Evolutionary conservation across 441 rosid species (phyloP), one percentile per base, ranked within the genome.

Genomic region (Bruguiera hainesii): DNA sequence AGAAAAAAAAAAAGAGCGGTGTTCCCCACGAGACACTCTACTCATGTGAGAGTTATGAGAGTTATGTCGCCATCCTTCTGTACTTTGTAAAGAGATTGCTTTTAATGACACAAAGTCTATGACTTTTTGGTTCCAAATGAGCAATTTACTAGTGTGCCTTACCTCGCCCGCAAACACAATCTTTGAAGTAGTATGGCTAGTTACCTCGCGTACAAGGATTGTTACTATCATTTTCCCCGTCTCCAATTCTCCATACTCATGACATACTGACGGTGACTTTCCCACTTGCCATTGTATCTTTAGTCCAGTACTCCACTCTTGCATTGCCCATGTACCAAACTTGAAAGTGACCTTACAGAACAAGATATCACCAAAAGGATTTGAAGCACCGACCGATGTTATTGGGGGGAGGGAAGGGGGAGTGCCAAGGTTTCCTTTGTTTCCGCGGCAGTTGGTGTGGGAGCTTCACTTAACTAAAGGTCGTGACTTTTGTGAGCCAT

Each of bases 261-360:
- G 48, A 65, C 63, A 29, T 21, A 65, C 71, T 57, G 59, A 57
- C 46, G 70, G 63, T 56, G 78, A 61, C 18, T 13, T 13, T 3
- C 48, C 18, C 65, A 28, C 64, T 73, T 71, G 74, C 75, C 70
- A 49, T 30, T 30, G 68, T 69, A 58, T 29, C 48, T 59, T 42
- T 0, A 10, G 46, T 37, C 46, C 35, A 30, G 42, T 35, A 8
- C 13, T 8, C 50, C 61, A 37, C 4, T 64, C 60, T 52, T 56
- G 56, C 56, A 25, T 37, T 37, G 26, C 35, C 60, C 62, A 11
- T 39, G 48, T 13, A 53, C 11, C n/a, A 68, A 51, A 7, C 42
- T 42, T 76, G 78, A 71, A n/a, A 42, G 72, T 31, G 75, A 71
- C 80, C 18, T 64, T n/a, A 11, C 5, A 55, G 31, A 46, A 10